A percentile compares a stretch with the other conserved stretches of the same genome.
phyloP scores from a whole-genome alignment of 2,329 filamentous ascomycete genomes.

The Talaromyces sp. region DNA sequence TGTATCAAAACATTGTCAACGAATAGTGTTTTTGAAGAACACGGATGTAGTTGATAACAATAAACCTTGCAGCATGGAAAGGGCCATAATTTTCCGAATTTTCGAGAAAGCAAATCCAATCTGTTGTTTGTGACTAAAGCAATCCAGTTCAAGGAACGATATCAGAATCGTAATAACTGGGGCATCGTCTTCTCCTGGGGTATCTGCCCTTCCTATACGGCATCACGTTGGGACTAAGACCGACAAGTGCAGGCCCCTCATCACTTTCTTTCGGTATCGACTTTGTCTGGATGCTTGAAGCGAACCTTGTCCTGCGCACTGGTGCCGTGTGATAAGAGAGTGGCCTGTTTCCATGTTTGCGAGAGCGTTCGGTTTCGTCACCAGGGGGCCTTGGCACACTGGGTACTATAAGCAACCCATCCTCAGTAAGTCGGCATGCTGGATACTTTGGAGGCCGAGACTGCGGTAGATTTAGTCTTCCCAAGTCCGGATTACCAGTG shows the following conservation, averaged over 20 bases:
- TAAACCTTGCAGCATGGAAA: background rate
- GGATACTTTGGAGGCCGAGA: slow-evolving; percentile 2
- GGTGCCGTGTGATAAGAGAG: background rate
- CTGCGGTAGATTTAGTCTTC: background rate
- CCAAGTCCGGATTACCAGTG: background rate
- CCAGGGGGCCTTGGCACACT: slow-evolving; percentile 4
- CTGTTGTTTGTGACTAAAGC: background rate
- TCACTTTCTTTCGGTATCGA: background rate
- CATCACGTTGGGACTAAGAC: background rate
- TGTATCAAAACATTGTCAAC: background rate
- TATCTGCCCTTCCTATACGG: background rate
- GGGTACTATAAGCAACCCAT: slow-evolving; percentile 10
- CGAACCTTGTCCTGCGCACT: background rate
- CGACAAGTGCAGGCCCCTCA: background rate
- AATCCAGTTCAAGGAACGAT: background rate
- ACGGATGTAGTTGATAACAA: background rate
- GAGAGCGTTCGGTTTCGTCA: background rate
- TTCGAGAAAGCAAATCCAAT: background rate
- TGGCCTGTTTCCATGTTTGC: background rate
- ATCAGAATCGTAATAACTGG: slow-evolving; percentile 9
- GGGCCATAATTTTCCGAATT: background rate
- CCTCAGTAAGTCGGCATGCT: slow-evolving; percentile 3
- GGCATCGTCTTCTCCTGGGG: slow-evolving; percentile 2
- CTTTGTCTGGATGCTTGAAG: background rate
- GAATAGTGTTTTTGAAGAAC: background rate